Percentiles rank a stretch among this genome's conserved stretches.
Conservation (phyloP, 495 filamentous ascomycete genomes). For the Choiromyces venosus region DNA sequence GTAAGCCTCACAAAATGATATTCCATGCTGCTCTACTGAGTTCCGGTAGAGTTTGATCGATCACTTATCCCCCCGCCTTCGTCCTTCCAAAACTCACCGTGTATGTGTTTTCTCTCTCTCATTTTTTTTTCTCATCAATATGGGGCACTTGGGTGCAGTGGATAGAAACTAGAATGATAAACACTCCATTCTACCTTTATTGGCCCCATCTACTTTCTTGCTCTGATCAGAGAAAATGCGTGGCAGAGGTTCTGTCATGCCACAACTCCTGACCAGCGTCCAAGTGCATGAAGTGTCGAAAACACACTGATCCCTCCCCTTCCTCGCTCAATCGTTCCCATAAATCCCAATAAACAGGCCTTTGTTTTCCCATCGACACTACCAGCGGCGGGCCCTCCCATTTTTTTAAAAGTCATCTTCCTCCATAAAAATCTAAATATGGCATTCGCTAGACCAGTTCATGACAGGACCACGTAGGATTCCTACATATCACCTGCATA, state of each 20-base stretch:
- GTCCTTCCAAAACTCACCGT: neutral
- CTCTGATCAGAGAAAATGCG: constrained; percentile 43
- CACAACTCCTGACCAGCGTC: constrained; percentile 25
- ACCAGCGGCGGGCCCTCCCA: neutral
- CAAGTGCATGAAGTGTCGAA: neutral
- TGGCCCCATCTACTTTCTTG: constrained; percentile 22
- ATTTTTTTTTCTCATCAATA: neutral
- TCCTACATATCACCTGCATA: neutral
- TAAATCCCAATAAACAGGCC: neutral
- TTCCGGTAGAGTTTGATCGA: neutral
- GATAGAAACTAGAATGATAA: neutral
- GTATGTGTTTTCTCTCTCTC: neutral
- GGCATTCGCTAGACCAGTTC: neutral
- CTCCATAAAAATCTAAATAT: neutral
- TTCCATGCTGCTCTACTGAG: neutral
- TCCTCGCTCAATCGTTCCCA: neutral
- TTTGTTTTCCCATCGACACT: neutral
- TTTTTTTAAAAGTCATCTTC: neutral
- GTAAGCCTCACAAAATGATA: neutral
- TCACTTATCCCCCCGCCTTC: neutral
- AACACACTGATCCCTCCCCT: neutral
- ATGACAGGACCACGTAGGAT: constrained; percentile 1
- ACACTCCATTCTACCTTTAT: neutral
- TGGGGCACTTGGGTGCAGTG: neutral
- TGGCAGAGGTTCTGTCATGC: constrained; percentile 42